A percentile compares a stretch with the other conserved stretches of the same genome.
Conservation (phyloP, 2,329 filamentous ascomycete genomes). For the Colletotrichum chrysophilum region DNA sequence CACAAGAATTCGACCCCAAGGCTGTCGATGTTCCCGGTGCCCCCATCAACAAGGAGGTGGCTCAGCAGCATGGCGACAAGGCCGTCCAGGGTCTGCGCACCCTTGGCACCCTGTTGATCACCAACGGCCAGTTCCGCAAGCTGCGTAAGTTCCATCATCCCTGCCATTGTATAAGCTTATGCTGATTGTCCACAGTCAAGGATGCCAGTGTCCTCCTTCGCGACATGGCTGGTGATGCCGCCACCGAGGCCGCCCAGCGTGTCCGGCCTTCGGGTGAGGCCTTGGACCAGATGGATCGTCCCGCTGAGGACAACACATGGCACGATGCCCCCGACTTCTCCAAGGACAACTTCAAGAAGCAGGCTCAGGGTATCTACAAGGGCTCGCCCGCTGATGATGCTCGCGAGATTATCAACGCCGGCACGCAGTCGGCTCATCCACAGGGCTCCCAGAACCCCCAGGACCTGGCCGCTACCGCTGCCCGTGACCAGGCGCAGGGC, state of each 20-base stretch:
- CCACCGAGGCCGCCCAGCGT: constrained; percentile 75
- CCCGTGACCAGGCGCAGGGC: constrained; percentile 49
- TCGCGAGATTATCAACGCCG: constrained; percentile 63
- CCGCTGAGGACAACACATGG: constrained; percentile 92
- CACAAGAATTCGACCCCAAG: constrained; percentile 73
- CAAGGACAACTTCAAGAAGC: constrained; percentile 70
- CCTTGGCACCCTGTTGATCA: constrained; percentile 86
- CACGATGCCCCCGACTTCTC: constrained; percentile 83
- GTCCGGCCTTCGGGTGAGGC: constrained; percentile 81
- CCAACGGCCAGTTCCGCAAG: constrained; percentile 96
- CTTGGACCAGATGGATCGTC: constrained; percentile 77
- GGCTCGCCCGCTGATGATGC: constrained; percentile 62
- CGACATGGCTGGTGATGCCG: constrained; percentile 91
- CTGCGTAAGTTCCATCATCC: constrained; percentile 64
- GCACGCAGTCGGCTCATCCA: constrained; percentile 62
- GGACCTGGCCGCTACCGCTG: constrained; percentile 52
- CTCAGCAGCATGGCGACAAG: constrained; percentile 82
- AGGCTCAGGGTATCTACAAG: constrained; percentile 68
- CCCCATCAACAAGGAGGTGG: constrained; percentile 76
- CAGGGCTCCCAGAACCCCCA: constrained; percentile 57
- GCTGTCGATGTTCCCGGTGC: constrained; percentile 66
- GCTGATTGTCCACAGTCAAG: constrained; percentile 55
- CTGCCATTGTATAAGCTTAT: no score
- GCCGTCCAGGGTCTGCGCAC: constrained; percentile 86
- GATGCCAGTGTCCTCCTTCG: constrained; percentile 83